These are phyloP conservation scores for Curvularia eragrostidis DNA, from an alignment of 2,329 filamentous ascomycete species.

Conservation along the genomic window DNA sequence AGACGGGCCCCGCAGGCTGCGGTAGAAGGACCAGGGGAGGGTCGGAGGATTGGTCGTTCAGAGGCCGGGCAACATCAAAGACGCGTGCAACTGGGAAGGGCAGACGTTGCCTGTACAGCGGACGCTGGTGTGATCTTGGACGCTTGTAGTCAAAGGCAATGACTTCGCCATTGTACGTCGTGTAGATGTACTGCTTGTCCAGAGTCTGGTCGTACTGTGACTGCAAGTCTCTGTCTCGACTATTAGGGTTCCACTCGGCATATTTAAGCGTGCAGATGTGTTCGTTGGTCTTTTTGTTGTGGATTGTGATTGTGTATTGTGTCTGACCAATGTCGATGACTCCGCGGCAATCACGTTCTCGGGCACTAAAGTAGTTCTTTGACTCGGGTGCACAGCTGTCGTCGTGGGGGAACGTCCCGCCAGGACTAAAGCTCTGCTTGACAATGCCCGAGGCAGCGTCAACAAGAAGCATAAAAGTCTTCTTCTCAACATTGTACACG, in stretches of 20 bases:
- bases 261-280: slow-evolving; percentile 89
- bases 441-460: slow-evolving; percentile 85
- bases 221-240: slow-evolving; percentile 84
- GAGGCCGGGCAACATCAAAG: slow-evolving; percentile 83
- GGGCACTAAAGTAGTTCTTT: slow-evolving; percentile 60
- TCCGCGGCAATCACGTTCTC: slow-evolving; percentile 72
- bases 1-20: slow-evolving; percentile 74
- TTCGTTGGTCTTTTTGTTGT: slow-evolving; percentile 73
- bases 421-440: slow-evolving; percentile 81
- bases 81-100: slow-evolving; percentile 82
- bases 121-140: slow-evolving; percentile 38
- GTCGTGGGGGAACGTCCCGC: slow-evolving; percentile 71
- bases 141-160: slow-evolving; percentile 77
- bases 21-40: slow-evolving; percentile 83
- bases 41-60: slow-evolving; percentile 69
- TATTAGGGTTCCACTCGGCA: slow-evolving; percentile 94
- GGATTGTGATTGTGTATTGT: slow-evolving; percentile 88
- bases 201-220: slow-evolving; percentile 80
- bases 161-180: slow-evolving; percentile 81
- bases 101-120: slow-evolving; percentile 64
- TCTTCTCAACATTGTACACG: slow-evolving; percentile 90
- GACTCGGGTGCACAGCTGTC: slow-evolving; percentile 74
- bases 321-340: slow-evolving; percentile 82
- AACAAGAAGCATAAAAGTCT: slow-evolving; percentile 85
- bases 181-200: slow-evolving; percentile 89